These are phyloP conservation scores for Loxodes magnus DNA, from an alignment of 73 alveolate genomes.

Conservation along the genomic window DNA sequence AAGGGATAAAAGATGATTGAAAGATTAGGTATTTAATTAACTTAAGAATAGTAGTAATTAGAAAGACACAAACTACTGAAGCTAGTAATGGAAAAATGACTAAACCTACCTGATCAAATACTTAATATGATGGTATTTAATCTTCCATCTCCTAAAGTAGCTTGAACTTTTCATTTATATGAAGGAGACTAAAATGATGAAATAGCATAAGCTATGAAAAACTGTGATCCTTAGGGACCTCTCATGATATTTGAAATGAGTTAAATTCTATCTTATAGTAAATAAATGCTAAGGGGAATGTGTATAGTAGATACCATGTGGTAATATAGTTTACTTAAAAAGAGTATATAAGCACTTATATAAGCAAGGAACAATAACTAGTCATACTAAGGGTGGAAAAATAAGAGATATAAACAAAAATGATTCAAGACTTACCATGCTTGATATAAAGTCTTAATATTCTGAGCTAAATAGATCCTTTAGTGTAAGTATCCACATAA, in stretches of 20 bases:
- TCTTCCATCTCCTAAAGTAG: neutral
- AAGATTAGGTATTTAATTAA: too few relatives aligned
- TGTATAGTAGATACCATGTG: neutral
- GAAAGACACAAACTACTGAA: neutral
- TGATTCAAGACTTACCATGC: neutral
- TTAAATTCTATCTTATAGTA: neutral
- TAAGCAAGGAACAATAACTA: neutral
- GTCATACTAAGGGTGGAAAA: neutral
- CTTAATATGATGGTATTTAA: neutral
- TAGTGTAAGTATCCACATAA: neutral
- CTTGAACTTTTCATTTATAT: neutral
- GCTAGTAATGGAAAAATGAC: neutral
- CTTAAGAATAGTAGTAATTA: too few relatives aligned
- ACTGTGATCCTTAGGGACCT: neutral
- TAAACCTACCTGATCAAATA: neutral
- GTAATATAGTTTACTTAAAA: neutral
- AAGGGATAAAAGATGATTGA: too few relatives aligned
- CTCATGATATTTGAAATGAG: neutral
- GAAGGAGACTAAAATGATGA: neutral
- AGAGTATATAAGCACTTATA: neutral
- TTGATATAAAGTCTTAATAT: neutral
- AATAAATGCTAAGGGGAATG: neutral
- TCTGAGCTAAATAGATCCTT: neutral
- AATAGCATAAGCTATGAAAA: neutral
- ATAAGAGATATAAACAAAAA: neutral